A percentile compares a stretch with the other conserved stretches of the same genome.
Conservation (phyloP, 2,329 filamentous ascomycete genomes). For the Microsporum ferrugineum region DNA sequence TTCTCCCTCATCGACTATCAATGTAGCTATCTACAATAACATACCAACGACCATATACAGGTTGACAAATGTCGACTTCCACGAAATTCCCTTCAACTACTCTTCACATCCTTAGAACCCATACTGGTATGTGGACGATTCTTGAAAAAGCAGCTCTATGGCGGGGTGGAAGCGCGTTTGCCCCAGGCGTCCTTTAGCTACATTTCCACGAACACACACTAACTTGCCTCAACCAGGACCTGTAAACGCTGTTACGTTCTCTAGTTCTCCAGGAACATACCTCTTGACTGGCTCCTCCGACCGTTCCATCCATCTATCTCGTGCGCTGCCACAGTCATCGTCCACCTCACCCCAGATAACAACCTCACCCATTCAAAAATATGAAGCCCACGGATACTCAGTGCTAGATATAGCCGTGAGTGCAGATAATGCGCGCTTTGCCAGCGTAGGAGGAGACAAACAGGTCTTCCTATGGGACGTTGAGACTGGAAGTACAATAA, state of each 20-base stretch:
- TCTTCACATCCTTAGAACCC: slow-evolving; percentile 35
- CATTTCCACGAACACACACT: neutral
- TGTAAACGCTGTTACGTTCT: slow-evolving; percentile 62
- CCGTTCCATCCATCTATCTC: slow-evolving; percentile 76
- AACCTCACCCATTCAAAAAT: slow-evolving; percentile 64
- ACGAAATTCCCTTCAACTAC: slow-evolving; percentile 30
- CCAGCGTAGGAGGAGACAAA: slow-evolving; percentile 80
- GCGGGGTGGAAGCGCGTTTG: neutral
- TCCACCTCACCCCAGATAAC: slow-evolving; percentile 24
- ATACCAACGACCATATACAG: neutral
- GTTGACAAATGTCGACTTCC: slow-evolving; percentile 19
- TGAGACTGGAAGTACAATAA: slow-evolving; percentile 60
- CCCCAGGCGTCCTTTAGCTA: neutral
- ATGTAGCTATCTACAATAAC: neutral
- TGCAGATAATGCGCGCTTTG: slow-evolving; percentile 70
- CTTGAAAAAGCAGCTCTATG: neutral
- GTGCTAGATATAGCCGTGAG: slow-evolving; percentile 68
- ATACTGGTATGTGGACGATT: slow-evolving; percentile 28
- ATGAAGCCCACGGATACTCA: slow-evolving; percentile 82
- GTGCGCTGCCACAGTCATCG: slow-evolving; percentile 38
- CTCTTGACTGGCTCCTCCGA: slow-evolving; percentile 79
- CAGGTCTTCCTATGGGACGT: slow-evolving; percentile 94
- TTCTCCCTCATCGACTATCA: neutral
- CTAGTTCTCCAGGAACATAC: slow-evolving; percentile 59
- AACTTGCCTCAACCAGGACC: slow-evolving; percentile 42